Evolutionary conservation across 2,329 filamentous ascomycete species (phyloP), one percentile per base, ranked within the genome.

Genomic region (Sporothrix mexicana): DNA sequence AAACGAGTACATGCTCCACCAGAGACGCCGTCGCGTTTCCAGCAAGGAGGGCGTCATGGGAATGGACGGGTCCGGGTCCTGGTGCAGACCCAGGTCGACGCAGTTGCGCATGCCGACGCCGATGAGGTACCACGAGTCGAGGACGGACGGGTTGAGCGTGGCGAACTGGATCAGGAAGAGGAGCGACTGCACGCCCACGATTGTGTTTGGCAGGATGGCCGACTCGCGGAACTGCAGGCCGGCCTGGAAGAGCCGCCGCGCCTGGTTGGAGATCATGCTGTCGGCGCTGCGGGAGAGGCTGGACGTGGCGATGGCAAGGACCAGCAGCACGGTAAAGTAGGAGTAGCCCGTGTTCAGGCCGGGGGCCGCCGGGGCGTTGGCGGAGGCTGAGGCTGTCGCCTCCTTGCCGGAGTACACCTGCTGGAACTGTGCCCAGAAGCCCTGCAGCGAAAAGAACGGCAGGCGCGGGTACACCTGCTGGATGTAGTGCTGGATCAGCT

Each of bases 1-100:
- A 51, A 78, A 77, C 15, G 77, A 78, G 71, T 77, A 77, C 76
- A 77, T 77, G 73, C 76, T 77, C 77, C 77, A 78, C 76, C 77
- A 78, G 3, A 78, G 73, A 1, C 77, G 71, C 9, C 77, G 73
- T 2, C 76, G 74, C 4, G 77, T 78, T 55, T 78, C 77, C 9
- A 77, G 71, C 4, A 78, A 73, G 49, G 74, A 75, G 75, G 68
- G 80, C 80, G 62, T 57, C 23, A 49, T 30, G 15, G 53, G 13
- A 3, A 47, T 25, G 1, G 30, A n/a, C 10, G 61, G 8, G 23
- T 62, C 55, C 5, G 77, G 77, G 59, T 78, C 77, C 41, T 78
- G 77, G 55, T 78, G 77, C 13, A 78, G 74, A 0, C 77, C 76
- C 1, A 78, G 67, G 49, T 78, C 77, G 7, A 77, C 73, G 23